These are phyloP conservation scores for Tanacetum coccineum DNA, from an alignment of 129 eudicot genomes.

Conservation along the genomic window DNA sequence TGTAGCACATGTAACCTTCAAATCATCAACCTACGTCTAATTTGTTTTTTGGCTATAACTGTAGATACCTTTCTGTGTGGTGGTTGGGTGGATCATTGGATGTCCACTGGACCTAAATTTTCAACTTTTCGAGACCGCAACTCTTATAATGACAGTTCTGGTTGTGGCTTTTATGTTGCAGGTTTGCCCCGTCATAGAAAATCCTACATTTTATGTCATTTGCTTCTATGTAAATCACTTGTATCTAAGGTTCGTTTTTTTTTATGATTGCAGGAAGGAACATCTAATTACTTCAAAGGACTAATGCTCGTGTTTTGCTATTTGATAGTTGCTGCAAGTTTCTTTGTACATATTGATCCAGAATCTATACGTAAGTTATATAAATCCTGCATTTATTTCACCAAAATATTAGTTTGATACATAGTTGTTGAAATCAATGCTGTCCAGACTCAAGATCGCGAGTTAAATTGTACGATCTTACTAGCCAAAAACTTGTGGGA, in stretches of 20 bases:
- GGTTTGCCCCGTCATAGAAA: constrained; percentile 32
- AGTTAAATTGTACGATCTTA: too few relatives aligned
- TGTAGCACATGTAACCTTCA: neutral
- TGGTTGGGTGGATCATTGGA: constrained; percentile 83
- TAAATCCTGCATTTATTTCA: constrained; percentile 6
- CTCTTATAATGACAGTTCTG: constrained; percentile 73
- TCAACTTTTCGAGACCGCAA: constrained; percentile 82
- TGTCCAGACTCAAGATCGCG: too few relatives aligned
- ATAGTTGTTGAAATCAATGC: neutral
- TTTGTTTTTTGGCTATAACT: constrained; percentile 15
- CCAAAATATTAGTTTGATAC: neutral
- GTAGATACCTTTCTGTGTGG: constrained; percentile 92
- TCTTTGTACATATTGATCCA: constrained; percentile 77
- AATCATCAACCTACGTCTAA: neutral
- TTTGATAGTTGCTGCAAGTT: constrained; percentile 83
- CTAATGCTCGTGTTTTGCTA: constrained; percentile 83
- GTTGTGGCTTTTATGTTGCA: constrained; percentile 90
- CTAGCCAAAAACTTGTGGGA: too few relatives aligned
- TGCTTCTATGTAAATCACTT: constrained; percentile 13
- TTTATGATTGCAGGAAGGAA: constrained; percentile 41
- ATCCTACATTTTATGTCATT: neutral
- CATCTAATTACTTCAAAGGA: constrained; percentile 66
- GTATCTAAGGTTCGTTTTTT: neutral
- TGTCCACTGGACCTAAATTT: constrained; percentile 76
- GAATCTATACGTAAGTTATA: constrained; percentile 47